Conservation (phyloP, 1,284 basidiomycete genomes). For the Rhodofomes roseus region DNA sequence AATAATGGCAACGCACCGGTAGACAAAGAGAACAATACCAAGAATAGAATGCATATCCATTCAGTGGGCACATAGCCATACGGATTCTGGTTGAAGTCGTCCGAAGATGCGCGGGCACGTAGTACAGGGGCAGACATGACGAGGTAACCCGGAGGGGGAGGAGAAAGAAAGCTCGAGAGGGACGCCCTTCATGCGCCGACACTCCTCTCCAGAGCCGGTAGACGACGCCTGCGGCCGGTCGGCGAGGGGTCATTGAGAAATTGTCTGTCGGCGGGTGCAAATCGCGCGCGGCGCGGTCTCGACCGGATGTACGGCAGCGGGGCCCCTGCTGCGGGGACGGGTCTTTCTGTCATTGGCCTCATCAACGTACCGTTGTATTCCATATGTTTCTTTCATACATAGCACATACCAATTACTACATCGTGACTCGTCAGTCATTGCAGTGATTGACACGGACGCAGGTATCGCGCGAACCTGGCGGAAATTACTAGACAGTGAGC, state of each 20-base stretch:
- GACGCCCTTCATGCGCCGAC: not conserved
- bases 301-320: no score
- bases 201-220: not conserved
- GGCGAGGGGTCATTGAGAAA: not conserved
- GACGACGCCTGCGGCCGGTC: not conserved
- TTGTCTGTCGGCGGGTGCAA: not conserved
- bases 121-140: not conserved
- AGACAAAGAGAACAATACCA: constrained; percentile 28
- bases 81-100: constrained; percentile 5
- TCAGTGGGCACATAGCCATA: constrained; percentile 32
- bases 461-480: no score
- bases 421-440: no score
- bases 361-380: no score
- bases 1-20: constrained; percentile 25
- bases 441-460: no score
- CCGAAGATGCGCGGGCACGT: not conserved
- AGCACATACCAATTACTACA: no score
- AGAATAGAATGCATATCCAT: constrained; percentile 28
- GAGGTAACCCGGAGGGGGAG: not conserved
- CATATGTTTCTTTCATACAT: no score
- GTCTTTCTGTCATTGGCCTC: not conserved
- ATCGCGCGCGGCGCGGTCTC: not conserved
- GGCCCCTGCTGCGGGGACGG: not conserved
- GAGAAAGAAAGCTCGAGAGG: not conserved
- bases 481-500: no score